phyloP scores from a whole-genome alignment of 495 filamentous ascomycete genomes.

The Lasiosphaeria miniovina region DNA sequence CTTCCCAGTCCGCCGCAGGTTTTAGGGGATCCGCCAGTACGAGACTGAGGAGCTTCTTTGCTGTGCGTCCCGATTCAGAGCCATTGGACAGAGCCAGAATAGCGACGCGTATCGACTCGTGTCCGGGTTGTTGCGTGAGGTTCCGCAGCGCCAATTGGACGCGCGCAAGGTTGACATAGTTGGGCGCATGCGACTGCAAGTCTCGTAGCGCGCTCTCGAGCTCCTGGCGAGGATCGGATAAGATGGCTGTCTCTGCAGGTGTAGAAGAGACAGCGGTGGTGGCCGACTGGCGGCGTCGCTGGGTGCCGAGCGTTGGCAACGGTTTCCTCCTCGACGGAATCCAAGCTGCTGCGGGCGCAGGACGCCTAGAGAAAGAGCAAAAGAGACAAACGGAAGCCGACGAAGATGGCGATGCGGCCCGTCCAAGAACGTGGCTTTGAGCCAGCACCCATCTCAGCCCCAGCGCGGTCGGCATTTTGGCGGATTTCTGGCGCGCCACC shows the following conservation, averaged over 20 bases:
- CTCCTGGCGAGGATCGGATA: constrained; percentile 37
- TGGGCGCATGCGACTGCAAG: constrained; percentile 59
- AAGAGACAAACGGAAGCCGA: constrained; percentile 38
- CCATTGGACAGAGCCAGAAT: constrained; percentile 44
- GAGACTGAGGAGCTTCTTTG: constrained; percentile 61
- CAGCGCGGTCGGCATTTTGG: constrained; percentile 33
- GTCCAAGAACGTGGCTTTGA: constrained; percentile 9
- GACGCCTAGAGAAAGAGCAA: constrained; percentile 34
- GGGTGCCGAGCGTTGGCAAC: neutral
- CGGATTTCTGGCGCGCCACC: constrained; percentile 3
- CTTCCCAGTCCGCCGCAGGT: constrained; percentile 66
- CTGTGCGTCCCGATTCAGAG: constrained; percentile 33
- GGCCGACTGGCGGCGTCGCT: constrained; percentile 22
- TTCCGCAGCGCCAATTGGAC: constrained; percentile 77
- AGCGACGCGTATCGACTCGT: constrained; percentile 69
- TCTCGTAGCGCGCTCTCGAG: constrained; percentile 61
- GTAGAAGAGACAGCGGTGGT: constrained; percentile 6
- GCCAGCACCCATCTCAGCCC: constrained; percentile 25
- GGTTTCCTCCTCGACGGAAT: constrained; percentile 7
- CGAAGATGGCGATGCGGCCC: neutral
- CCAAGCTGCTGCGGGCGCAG: constrained; percentile 4
- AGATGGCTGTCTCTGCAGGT: constrained; percentile 1
- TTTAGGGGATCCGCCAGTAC: constrained; percentile 77
- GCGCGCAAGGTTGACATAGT: constrained; percentile 70
- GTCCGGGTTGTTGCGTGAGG: constrained; percentile 58